Percentiles rank a stretch among this genome's conserved stretches.
These are phyloP conservation scores for Biancaea sappan DNA, from an alignment of 306 rosid species.

Conservation along the genomic window DNA sequence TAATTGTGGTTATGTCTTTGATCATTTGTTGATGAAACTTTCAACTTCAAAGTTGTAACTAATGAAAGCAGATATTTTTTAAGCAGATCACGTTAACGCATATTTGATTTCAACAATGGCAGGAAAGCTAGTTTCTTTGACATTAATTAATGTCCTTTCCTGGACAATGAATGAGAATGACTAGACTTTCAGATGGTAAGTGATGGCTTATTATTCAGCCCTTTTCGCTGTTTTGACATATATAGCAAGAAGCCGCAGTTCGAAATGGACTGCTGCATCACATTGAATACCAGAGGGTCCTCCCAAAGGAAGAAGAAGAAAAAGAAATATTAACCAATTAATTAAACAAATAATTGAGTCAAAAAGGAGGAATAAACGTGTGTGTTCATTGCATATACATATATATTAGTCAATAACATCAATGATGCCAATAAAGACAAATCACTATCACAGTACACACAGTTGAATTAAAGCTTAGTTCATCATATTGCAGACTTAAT, in stretches of 20 bases:
- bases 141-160: constrained; percentile 13
- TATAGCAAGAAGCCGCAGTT: not conserved
- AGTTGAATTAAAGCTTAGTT: too few relatives aligned
- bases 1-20: not conserved
- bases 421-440: not conserved
- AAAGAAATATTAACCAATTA: not conserved
- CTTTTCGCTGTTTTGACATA: not conserved
- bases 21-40: not conserved
- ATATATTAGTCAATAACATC: constrained; percentile 6
- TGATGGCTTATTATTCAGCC: not conserved
- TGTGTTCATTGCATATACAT: not conserved
- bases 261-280: constrained; percentile 5
- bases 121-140: not conserved
- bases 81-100: not conserved
- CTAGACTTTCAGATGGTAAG: not conserved
- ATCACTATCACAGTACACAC: not conserved
- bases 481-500: not conserved
- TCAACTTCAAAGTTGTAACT: not conserved
- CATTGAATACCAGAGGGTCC: not conserved
- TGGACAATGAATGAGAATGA: not conserved
- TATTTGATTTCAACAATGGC: not conserved
- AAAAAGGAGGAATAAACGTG: not conserved
- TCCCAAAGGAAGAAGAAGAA: not conserved
- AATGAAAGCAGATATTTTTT: not conserved
- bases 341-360: constrained; percentile 3